Evolutionary conservation across 108 stramenopile species (phyloP).

Genomic region (Cyclotella sp.): DNA sequence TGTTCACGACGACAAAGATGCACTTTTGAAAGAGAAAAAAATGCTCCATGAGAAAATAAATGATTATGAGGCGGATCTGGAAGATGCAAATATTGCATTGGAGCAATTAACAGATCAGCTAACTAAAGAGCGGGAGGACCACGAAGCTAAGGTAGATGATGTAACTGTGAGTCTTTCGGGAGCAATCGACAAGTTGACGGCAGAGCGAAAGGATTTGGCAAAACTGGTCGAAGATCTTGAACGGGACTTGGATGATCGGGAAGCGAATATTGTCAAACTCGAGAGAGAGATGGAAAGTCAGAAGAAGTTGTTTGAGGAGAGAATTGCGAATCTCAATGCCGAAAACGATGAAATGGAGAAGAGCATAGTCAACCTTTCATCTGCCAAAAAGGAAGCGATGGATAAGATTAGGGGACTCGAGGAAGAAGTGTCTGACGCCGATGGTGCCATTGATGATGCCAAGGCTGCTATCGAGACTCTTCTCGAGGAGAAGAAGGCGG

Average conservation of each 20-base stretch:
- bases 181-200: constrained; percentile 44
- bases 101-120: constrained; percentile 48
- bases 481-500: constrained; percentile 44
- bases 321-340: constrained; percentile 26
- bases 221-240: constrained; percentile 36
- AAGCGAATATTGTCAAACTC: constrained; percentile 27
- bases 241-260: constrained; percentile 35
- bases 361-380: constrained; percentile 32
- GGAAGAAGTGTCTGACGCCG: constrained; percentile 54
- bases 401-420: constrained; percentile 59
- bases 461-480: constrained; percentile 54
- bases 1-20: constrained; percentile 43
- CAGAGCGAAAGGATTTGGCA: constrained; percentile 47
- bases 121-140: constrained; percentile 39
- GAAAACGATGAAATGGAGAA: constrained; percentile 45
- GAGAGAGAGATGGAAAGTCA: constrained; percentile 23
- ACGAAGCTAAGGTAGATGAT: constrained; percentile 54
- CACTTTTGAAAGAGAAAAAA: constrained; percentile 38
- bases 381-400: constrained; percentile 45
- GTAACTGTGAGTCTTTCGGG: constrained; percentile 39
- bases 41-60: constrained; percentile 30
- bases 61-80: constrained; percentile 45
- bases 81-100: constrained; percentile 48
- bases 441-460: constrained; percentile 52
- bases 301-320: constrained; percentile 33